Base-by-base conservation (phyloP, 495 filamentous ascomycete genomes). In the Trichoderma orchidacearum region DNA sequence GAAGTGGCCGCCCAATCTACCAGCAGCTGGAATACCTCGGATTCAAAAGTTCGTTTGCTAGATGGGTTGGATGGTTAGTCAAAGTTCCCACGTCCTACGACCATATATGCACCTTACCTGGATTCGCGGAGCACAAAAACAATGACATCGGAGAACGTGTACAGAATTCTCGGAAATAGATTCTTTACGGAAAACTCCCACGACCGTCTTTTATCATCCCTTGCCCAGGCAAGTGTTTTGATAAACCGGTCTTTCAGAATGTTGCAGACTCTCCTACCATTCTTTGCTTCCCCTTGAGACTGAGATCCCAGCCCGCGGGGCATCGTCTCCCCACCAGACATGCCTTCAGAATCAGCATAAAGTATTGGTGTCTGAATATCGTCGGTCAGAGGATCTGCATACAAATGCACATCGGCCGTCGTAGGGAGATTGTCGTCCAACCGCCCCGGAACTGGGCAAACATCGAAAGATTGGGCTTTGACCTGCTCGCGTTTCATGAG, bases 331-430 rank as follows among this genome's bases (percentile, higher is more conserved):
- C 78, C 77, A 30, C 76, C 77, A 41, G 71, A 71, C 15, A 80
- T 66, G 2, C 78, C 77, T 61, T 83, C 80, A 53, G 77, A 82
- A 57, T 83, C 80, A 32, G 79, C 81, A 54, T 75, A 79, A 0
- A 84, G 69, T 3, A 82, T 66, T 1, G 79, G 80, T 5, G 54
- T 45, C n/a, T 63, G 52, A 13, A 66, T 62, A 11, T 63, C 61
- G 31, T 73, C 71, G 0, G 76, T 80, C 17, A 67, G 66, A 0
- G 80, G 81, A 62, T 86, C 82, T 0, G 73, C 64, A 54, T 85
- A 86, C 12, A 85, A 68, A 65, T 86, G 82, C 23, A 85, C 82
- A 61, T 83, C 79, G 11, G 71, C 81, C 5, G 81, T 82, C 5
- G 80, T 84, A 0, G 82, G 77, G n/a, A 73, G 59, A 30, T 72